Base-by-base conservation (phyloP, 2,329 filamentous ascomycete species). In the Blastomyces parvus region DNA sequence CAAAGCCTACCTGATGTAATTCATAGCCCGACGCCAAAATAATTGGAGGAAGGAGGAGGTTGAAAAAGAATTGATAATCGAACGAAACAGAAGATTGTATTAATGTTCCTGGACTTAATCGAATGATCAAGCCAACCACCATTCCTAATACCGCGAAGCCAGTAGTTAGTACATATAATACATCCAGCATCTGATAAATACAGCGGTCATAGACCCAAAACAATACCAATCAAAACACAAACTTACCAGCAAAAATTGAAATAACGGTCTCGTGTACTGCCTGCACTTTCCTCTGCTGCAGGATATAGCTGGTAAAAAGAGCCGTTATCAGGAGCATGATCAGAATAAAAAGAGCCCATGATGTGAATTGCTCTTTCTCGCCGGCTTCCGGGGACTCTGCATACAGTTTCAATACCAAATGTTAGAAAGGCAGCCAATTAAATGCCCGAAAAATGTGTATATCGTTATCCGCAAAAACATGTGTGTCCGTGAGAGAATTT, bases 1-100 rank as follows among this genome's bases (percentile, higher is more conserved):
- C n/a, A 25, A 52, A 52, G 64, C 78, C 63, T 62, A 83, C 81
- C 75, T 99, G 94, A 76, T 99, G 94, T 65, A 99, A 78, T 77
- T 99, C 94, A 78, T 97, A 99, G 62, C 94, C 94, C 19, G 93
- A 97, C 19, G 92, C 93, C 36, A 99, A 83, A 74, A 99, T 99
- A 74, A 99, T 99, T 63, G 94, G 94, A 46, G 94, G 94, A n/a
- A 99, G 88, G 14, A 99, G 85, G 56, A 99, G 85, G 77, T 99
- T 99, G 83, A 99, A 99, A 82, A 99, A 99, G 81, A 97, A 96
- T 74, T 97, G 92, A 75, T 97, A 97, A 80, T 97, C 89, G 81
- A 99, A 99, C 77, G 88, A 96, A 72, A 99, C 91, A 67, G 90
- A 87, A 73, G 90, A 89, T 75, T 92, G 88, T 70, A 99, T 91